Percentiles rank a stretch among this genome's conserved stretches.
These are phyloP conservation scores for Penicillium sp. DNA, from an alignment of 2,329 filamentous ascomycete species.

Conservation along the genomic window DNA sequence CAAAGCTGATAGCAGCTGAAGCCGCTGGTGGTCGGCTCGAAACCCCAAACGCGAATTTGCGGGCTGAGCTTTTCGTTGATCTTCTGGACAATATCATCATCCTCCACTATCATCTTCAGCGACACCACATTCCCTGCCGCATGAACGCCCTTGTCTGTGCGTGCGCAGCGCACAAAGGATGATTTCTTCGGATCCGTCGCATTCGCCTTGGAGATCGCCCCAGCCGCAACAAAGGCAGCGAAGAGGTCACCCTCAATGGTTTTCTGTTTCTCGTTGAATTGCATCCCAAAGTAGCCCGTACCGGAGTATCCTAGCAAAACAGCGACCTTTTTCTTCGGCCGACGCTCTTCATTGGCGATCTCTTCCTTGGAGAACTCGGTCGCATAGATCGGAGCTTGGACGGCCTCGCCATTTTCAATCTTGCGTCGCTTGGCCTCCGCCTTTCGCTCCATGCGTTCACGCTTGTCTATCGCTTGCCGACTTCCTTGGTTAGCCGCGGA, in stretches of 20 bases:
- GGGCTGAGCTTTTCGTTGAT: constrained; percentile 82
- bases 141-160: constrained; percentile 97
- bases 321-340: constrained; percentile 93
- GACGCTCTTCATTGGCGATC: constrained; percentile 79
- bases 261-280: constrained; percentile 73
- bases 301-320: constrained; percentile 94
- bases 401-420: constrained; percentile 47
- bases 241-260: constrained; percentile 97
- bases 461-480: constrained; percentile 52
- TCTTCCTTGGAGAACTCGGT: constrained; percentile 70
- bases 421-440: constrained; percentile 57
- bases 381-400: constrained; percentile 51
- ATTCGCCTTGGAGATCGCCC: constrained; percentile 94
- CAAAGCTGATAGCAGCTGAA: constrained; percentile 96
- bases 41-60: constrained; percentile 94
- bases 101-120: constrained; percentile 92
- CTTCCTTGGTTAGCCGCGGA: constrained; percentile 52
- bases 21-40: constrained; percentile 79
- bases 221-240: constrained; percentile 81
- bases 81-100: constrained; percentile 78
- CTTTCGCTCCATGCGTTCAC: constrained; percentile 51
- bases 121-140: constrained; percentile 94
- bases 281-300: constrained; percentile 96
- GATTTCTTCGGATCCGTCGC: constrained; percentile 96
- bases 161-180: constrained; percentile 84